Evolutionary conservation across 192 early-diverging fungal species (phyloP).

Genomic region (Jimgerdemannia flammicorona): DNA sequence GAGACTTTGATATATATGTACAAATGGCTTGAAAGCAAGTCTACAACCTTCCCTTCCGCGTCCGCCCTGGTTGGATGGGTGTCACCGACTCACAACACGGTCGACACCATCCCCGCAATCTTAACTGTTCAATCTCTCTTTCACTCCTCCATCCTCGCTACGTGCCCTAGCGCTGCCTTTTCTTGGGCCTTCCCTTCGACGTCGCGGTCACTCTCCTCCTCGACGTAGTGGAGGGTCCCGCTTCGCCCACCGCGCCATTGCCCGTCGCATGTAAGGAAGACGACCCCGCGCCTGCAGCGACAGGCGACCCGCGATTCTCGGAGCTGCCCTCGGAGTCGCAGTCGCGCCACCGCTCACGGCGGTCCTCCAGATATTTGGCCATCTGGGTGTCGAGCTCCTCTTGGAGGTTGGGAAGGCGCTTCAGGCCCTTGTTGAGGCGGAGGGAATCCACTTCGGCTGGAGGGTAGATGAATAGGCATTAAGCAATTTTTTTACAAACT

Average conservation of each 20-base stretch:
- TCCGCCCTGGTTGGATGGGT: no score
- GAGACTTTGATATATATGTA: no score
- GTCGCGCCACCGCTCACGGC: background rate
- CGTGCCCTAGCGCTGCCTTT: background rate
- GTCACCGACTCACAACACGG: no score
- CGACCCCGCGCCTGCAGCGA: background rate
- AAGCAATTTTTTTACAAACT: background rate
- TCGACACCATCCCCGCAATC: no score
- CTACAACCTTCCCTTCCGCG: no score
- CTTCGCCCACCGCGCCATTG: background rate
- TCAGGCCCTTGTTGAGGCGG: conserved; percentile 16
- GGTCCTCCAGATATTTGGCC: conserved; percentile 17
- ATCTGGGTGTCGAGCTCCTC: conserved; percentile 30
- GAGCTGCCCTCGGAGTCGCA: background rate
- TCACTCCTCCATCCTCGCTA: no score
- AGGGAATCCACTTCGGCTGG: conserved; percentile 28
- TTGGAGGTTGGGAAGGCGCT: conserved; percentile 26
- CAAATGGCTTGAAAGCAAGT: no score
- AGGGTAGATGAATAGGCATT: background rate
- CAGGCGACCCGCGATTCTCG: background rate
- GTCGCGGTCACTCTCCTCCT: background rate
- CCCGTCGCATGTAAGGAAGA: background rate
- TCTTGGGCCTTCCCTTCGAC: background rate
- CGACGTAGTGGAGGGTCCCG: background rate
- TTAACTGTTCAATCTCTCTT: no score